These are phyloP conservation scores for Verticillium dahliae DNA, from an alignment of 2,329 filamentous ascomycete genomes.

Conservation along the genomic window DNA sequence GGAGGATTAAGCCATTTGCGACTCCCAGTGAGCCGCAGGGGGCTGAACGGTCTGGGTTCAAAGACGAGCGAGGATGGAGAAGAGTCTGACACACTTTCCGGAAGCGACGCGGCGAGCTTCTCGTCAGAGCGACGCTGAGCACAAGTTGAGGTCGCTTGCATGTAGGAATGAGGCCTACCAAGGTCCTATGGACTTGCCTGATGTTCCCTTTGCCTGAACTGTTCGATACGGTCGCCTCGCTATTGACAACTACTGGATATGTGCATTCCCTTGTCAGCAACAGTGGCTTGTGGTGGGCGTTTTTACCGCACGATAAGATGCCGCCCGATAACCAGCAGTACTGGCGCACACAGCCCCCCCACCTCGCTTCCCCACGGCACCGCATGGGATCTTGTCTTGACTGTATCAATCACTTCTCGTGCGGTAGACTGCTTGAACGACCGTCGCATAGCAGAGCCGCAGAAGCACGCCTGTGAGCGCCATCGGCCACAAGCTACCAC, in stretches of 20 bases:
- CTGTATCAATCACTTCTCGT: background rate
- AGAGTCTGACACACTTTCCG: slow-evolving; percentile 28
- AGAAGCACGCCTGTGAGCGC: background rate
- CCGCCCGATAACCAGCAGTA: background rate
- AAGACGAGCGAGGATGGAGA: slow-evolving; percentile 24
- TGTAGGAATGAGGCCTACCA: no score
- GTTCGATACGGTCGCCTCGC: no score
- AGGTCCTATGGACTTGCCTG: no score
- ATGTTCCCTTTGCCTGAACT: no score
- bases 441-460: background rate
- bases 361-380: background rate
- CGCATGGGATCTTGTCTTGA: background rate
- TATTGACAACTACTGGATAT: no score
- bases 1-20: slow-evolving; percentile 9
- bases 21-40: slow-evolving; percentile 8
- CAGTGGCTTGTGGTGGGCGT: background rate
- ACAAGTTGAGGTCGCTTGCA: background rate
- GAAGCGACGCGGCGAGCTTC: slow-evolving; percentile 29
- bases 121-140: slow-evolving; percentile 18
- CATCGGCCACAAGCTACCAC: background rate
- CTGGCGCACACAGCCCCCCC: background rate
- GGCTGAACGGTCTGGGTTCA: slow-evolving; percentile 21
- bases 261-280: no score
- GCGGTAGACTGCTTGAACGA: background rate
- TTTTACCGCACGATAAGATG: background rate